Base-by-base conservation (phyloP, 371 early-diverging fungal species). In the Mortierella polycephala region DNA sequence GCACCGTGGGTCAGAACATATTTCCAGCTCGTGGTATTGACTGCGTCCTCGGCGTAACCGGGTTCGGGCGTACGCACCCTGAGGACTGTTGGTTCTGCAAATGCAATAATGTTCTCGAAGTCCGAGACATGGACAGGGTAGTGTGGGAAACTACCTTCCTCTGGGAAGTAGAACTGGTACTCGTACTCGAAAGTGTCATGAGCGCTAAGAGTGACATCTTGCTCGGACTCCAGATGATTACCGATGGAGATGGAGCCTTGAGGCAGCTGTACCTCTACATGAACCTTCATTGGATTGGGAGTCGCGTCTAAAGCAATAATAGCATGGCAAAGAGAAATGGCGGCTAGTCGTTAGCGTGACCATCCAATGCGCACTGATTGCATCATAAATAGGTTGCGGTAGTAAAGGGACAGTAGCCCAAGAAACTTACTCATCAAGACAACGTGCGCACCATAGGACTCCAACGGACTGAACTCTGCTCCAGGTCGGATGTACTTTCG, bases 161-260 rank as follows among this genome's bases (percentile, higher is more conserved):
- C 56, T 9, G 88, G 88, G 70, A 89, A 89, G 53, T 89, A 89
- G 52, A 89, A 89, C 37, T 37, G 42, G 50, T 79, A 79, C 41
- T 73, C 74, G 44, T 69, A 72, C 53, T 79, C 63, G 63, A 66
- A 79, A 8, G 62, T 79, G 14, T 60, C 73, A 41, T 79, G 74
- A 6, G 66, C 73, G 0, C 10, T 40, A 40, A 79, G 16, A 3
- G 50, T 39, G 51, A 79, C 49, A 41, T 79, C 73, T 21, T 69
- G 80, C 7, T 57, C 62, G 7, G 73, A 8, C 37, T 73, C 69
- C 8, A 79, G 44, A 12, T 49, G 37, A 5, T 20, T 30, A 7
- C 64, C 21, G 21, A 79, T 59, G 1, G 70, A 44, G 12, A 79
- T 65, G 12, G 80, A 23, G 7, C 80, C 80, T 1, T 69, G 66